These are phyloP conservation scores for Aspergillus bertholletiae DNA, from an alignment of 495 filamentous ascomycete species.

Conservation along the genomic window DNA sequence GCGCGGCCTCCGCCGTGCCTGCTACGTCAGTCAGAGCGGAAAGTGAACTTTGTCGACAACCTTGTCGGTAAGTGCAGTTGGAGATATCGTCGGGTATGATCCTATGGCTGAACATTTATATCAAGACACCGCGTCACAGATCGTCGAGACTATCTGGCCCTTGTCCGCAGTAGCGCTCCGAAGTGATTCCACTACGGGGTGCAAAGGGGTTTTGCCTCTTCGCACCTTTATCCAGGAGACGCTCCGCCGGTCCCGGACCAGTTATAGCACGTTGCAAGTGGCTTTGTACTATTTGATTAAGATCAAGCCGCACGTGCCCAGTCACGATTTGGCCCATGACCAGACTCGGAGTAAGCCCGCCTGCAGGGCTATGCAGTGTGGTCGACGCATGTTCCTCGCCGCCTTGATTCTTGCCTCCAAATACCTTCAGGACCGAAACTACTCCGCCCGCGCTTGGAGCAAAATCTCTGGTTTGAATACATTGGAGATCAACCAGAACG, in stretches of 20 bases:
- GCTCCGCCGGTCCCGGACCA: constrained; percentile 87
- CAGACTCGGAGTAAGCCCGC: constrained; percentile 71
- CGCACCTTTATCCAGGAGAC: constrained; percentile 98
- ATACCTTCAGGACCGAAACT: constrained; percentile 96
- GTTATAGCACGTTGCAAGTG: constrained; percentile 95
- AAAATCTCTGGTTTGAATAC: constrained; percentile 94
- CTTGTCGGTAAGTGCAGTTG: constrained; percentile 84
- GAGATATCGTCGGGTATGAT: constrained; percentile 19
- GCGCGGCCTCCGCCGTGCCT: constrained; percentile 74
- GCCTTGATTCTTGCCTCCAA: constrained; percentile 92
- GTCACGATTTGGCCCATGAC: constrained; percentile 80
- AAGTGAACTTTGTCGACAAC: constrained; percentile 93
- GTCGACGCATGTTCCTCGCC: constrained; percentile 94
- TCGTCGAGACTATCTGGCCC: constrained; percentile 98
- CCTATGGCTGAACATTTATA: constrained; percentile 16
- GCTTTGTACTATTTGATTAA: constrained; percentile 94
- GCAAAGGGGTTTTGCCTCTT: constrained; percentile 76
- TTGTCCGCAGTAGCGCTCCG: constrained; percentile 47
- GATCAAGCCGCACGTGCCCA: constrained; percentile 87
- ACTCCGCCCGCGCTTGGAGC: constrained; percentile 95
- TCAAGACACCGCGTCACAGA: constrained; percentile 93
- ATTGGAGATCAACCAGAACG: constrained; percentile 91
- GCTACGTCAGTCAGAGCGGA: constrained; percentile 87
- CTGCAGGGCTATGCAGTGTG: constrained; percentile 86
- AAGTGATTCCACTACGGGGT: constrained; percentile 41